A percentile compares a stretch with the other conserved stretches of the same genome.
Conservation (phyloP, 2,329 filamentous ascomycete genomes). For the Penicillium sp. region DNA sequence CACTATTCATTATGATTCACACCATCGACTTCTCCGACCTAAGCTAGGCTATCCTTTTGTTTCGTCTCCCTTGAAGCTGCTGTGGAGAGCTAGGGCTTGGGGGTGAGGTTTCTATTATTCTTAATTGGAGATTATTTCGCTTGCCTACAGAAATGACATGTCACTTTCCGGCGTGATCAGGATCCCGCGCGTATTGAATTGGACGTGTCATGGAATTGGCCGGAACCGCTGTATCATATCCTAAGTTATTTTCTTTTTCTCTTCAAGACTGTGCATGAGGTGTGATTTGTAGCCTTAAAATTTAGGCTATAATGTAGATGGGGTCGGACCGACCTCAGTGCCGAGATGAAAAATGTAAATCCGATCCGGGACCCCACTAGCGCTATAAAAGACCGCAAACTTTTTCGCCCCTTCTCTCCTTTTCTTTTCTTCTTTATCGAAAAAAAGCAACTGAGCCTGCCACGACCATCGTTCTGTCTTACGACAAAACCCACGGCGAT, state of each 20-base stretch:
- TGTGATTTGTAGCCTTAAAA: neutral
- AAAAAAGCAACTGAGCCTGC: conserved; percentile 65
- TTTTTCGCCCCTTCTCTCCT: conserved; percentile 22
- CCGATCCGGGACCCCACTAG: conserved; percentile 30
- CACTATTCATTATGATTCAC: neutral
- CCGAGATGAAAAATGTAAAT: conserved; percentile 17
- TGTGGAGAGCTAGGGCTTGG: neutral
- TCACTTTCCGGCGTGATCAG: neutral
- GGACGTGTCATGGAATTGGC: neutral
- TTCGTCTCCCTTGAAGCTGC: neutral
- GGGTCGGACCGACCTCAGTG: neutral
- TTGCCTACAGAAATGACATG: neutral
- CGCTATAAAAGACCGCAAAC: conserved; percentile 28
- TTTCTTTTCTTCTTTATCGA: conserved; percentile 49
- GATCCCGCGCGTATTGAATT: neutral
- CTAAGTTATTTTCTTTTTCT: neutral
- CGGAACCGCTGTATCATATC: neutral
- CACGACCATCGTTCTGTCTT: conserved; percentile 64
- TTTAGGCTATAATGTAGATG: neutral
- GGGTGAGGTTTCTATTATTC: neutral
- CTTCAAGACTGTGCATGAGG: neutral
- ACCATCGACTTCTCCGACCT: neutral
- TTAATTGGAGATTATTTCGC: neutral
- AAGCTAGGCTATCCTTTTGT: neutral
- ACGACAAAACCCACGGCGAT: conserved; percentile 52